Evolutionary conservation across 2,329 filamentous ascomycete species (phyloP).

Genomic region (Escovopsis sp.): DNA sequence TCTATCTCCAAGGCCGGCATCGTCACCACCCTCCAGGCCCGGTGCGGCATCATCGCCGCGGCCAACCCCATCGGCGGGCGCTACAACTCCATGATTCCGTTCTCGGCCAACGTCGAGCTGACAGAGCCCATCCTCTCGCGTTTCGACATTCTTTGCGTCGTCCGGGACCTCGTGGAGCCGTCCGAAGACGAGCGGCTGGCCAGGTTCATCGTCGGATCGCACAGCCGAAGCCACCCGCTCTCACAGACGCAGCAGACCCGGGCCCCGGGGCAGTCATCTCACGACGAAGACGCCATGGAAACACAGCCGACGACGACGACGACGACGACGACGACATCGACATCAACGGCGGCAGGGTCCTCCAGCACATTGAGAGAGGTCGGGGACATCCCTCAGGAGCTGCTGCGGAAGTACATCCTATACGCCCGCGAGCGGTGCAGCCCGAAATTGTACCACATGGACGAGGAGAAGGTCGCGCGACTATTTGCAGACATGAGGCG

Average conservation of each 20-base stretch:
- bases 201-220: slow-evolving; percentile 86
- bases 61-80: slow-evolving; percentile 93
- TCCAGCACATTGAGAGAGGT: slow-evolving; percentile 21
- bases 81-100: slow-evolving; percentile 92
- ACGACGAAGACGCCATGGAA: slow-evolving; percentile 28
- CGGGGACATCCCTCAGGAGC: slow-evolving; percentile 74
- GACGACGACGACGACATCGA: too few relatives aligned
- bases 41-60: slow-evolving; percentile 90
- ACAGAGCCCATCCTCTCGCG: slow-evolving; percentile 95
- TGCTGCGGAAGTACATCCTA: slow-evolving; percentile 90
- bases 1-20: slow-evolving; percentile 98
- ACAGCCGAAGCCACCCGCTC: slow-evolving; percentile 73
- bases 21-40: slow-evolving; percentile 88
- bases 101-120: slow-evolving; percentile 89
- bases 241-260: slow-evolving; percentile 25
- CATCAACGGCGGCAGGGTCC: neutral
- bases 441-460: slow-evolving; percentile 92
- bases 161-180: slow-evolving; percentile 88
- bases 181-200: slow-evolving; percentile 84
- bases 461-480: slow-evolving; percentile 89
- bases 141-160: slow-evolving; percentile 94
- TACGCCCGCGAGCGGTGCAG: slow-evolving; percentile 81
- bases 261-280: slow-evolving; percentile 9
- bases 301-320: slow-evolving; percentile 17
- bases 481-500: slow-evolving; percentile 93